Evolutionary conservation across 23 red algal genomes (phyloP), one percentile per base, ranked within the genome.

Genomic region (Gracilaria vermiculophylla): DNA sequence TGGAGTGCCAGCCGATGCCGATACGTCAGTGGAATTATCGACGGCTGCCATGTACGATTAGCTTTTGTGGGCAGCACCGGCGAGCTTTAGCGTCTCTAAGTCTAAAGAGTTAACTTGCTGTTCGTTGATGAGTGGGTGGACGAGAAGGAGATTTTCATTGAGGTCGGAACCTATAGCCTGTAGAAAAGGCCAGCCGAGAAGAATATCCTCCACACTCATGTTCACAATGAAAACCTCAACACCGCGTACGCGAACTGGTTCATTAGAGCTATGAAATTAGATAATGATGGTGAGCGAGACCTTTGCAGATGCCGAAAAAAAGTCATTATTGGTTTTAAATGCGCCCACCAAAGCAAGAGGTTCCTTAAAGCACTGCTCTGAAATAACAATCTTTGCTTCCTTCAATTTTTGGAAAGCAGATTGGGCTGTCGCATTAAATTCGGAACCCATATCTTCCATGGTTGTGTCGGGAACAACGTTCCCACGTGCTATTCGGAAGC

Each of bases 181-280:
- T 1, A 83, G 79, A 57, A 83, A 83, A 19, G 56, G 79, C 10
- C 79, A 2, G 2, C 52, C 56, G 3, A 83, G 53, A 9, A 83
- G 51, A n/a, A 83, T 34, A 29, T 62, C 29, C 6, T 62, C 79
- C 79, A 83, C 40, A 9, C 17, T 4, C n/a, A 44, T 2, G 36
- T 83, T 57, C 2, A 67, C 55, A n/a, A 83, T 36, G 17, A 48
- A 66, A 3, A 62, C 66, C 7, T 61, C 2, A 7, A 83, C 56
- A 3, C 79, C 54, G 21, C 56, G 56, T 21, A 83, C 29, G 3
- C 79, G 39, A 24, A 83, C 79, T 45, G 79, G 5, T 19, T 67
- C 7, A 34, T 66, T 62, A 0, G 56, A 66, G 35, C 56, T 57
- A 23, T 55, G 39, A 6, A 83, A 35, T 6, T 27, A 19, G 10